A percentile compares a stretch with the other conserved stretches of the same genome.
These are phyloP conservation scores for Emergomyces africanus DNA, from an alignment of 2,329 filamentous ascomycete genomes.

Conservation along the genomic window DNA sequence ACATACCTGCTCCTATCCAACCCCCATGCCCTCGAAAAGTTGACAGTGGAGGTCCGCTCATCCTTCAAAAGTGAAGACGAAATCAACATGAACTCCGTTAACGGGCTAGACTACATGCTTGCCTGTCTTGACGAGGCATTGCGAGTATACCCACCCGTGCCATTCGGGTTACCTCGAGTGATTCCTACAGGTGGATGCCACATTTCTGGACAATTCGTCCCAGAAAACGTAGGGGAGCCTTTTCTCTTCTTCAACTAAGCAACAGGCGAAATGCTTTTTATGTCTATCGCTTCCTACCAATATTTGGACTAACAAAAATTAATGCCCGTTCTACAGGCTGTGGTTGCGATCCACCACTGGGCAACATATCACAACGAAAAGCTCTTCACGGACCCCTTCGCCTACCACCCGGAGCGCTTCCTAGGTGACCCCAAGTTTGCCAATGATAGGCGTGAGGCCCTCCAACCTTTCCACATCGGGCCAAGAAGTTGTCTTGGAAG, in stretches of 20 bases:
- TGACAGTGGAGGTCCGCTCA: conserved; percentile 29
- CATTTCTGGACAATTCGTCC: conserved; percentile 27
- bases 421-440: conserved; percentile 21
- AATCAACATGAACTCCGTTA: conserved; percentile 25
- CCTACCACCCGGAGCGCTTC: conserved; percentile 40
- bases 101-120: conserved; percentile 26
- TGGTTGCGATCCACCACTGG: conserved; percentile 34
- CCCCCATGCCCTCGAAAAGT: conserved; percentile 17
- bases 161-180: conserved; percentile 14
- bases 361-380: conserved; percentile 32
- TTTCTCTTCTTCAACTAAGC: neutral
- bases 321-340: conserved; percentile 21
- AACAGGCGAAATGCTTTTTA: too few species aligned
- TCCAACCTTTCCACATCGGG: conserved; percentile 38
- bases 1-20: conserved; percentile 31
- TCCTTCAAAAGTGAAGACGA: conserved; percentile 25
- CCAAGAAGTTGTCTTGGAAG: conserved; percentile 40
- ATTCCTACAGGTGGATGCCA: conserved; percentile 13
- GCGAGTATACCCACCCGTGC: conserved; percentile 28
- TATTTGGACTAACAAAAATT: neutral
- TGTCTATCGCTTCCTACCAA: too few species aligned
- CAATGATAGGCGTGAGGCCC: conserved; percentile 31
- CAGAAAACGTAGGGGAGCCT: conserved; percentile 13
- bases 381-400: conserved; percentile 35
- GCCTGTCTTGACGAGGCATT: conserved; percentile 33